Percentiles rank a stretch among this genome's conserved stretches.
Conservation (phyloP, 2,329 filamentous ascomycete genomes). For the Zalaria sp. region DNA sequence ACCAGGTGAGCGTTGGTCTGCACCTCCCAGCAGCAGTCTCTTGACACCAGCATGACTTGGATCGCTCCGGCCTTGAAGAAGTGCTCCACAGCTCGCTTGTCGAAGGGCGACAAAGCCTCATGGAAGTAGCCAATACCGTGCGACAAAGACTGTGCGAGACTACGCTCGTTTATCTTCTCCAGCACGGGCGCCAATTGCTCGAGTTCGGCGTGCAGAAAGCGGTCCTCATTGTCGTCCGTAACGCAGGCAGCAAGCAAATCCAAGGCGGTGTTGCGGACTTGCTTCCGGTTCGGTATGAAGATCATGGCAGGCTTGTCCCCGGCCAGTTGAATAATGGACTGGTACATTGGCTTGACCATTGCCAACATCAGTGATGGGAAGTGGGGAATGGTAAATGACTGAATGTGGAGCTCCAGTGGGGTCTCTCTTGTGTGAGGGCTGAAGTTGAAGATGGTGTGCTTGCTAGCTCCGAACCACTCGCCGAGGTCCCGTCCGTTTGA, state of each 20-base stretch:
- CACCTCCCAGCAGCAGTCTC: slow-evolving; percentile 94
- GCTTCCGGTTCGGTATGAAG: slow-evolving; percentile 88
- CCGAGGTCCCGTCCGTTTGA: slow-evolving; percentile 88
- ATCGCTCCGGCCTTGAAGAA: slow-evolving; percentile 82
- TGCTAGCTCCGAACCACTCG: slow-evolving; percentile 95
- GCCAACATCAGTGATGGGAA: slow-evolving; percentile 97
- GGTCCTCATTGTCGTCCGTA: slow-evolving; percentile 81
- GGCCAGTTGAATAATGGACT: slow-evolving; percentile 77
- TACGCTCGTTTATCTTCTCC: slow-evolving; percentile 69
- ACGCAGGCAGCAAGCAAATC: slow-evolving; percentile 81
- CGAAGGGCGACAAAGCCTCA: slow-evolving; percentile 74
- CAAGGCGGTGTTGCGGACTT: slow-evolving; percentile 72
- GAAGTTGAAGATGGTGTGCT: slow-evolving; percentile 98
- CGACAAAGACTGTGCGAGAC: slow-evolving; percentile 74
- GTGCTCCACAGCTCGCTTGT: slow-evolving; percentile 88
- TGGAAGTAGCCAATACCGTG: slow-evolving; percentile 97
- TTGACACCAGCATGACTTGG: slow-evolving; percentile 66
- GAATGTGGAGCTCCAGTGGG: slow-evolving; percentile 83
- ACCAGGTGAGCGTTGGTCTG: slow-evolving; percentile 80
- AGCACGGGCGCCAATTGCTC: slow-evolving; percentile 74
- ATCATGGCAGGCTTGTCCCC: slow-evolving; percentile 73
- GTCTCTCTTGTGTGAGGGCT: slow-evolving; percentile 81
- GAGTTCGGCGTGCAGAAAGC: slow-evolving; percentile 75
- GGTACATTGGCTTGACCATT: slow-evolving; percentile 90
- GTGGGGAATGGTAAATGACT: slow-evolving; percentile 90